Percentiles rank a stretch among this genome's conserved stretches.
Conservation (phyloP, 805 yeast genomes). For the Saccharomycopsis sp. region DNA sequence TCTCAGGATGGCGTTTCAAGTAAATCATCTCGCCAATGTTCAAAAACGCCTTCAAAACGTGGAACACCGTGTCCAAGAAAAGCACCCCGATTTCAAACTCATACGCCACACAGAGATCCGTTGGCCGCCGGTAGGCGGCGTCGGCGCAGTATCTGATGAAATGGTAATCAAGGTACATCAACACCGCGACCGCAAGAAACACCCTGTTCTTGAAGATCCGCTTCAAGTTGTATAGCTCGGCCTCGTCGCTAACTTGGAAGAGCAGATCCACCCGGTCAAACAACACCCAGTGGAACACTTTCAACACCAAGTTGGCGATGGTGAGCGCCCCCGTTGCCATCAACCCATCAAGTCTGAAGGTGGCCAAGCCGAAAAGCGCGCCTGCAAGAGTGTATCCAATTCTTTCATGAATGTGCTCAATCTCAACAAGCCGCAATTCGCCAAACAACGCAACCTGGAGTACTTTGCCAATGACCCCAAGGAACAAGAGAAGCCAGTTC, state of each 20-base stretch:
- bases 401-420: slow-evolving; percentile 63
- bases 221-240: slow-evolving; percentile 21
- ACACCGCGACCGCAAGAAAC: slow-evolving; percentile 1
- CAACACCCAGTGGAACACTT: slow-evolving; percentile 71
- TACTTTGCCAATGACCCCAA: slow-evolving; percentile 35
- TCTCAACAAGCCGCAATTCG: slow-evolving; percentile 61
- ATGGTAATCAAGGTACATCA: slow-evolving; percentile 37
- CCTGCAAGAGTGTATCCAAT: slow-evolving; percentile 57
- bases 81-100: slow-evolving; percentile 70
- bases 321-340: slow-evolving; percentile 35
- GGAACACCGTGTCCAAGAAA: slow-evolving; percentile 42
- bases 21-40: slow-evolving; percentile 50
- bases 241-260: slow-evolving; percentile 27
- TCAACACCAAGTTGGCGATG: slow-evolving; percentile 39
- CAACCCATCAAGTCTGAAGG: slow-evolving; percentile 40
- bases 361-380: slow-evolving; percentile 47
- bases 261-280: slow-evolving; percentile 40
- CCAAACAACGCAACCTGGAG: slow-evolving; percentile 59
- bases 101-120: slow-evolving; percentile 49
- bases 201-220: slow-evolving; percentile 20
- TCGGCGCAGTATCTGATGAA: slow-evolving; percentile 20
- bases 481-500: slow-evolving; percentile 36
- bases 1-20: slow-evolving; percentile 40
- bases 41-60: slow-evolving; percentile 38
- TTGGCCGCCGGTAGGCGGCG: slow-evolving; percentile 38